phyloP scores from a whole-genome alignment of 495 filamentous ascomycete genomes.

The Hypoxylon intermedium region DNA sequence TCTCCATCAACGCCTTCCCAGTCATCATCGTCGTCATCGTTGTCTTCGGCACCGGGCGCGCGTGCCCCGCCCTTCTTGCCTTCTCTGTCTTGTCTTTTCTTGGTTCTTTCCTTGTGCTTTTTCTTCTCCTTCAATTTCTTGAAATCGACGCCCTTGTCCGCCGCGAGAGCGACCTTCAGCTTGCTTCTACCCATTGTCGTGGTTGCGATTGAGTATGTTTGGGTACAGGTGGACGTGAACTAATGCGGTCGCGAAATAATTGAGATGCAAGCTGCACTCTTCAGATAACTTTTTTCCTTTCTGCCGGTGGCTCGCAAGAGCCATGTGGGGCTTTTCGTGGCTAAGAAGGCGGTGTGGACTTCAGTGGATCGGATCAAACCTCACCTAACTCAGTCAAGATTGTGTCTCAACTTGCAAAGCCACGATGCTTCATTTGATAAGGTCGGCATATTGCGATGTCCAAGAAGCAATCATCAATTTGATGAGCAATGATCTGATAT shows the following conservation, averaged over 20 bases:
- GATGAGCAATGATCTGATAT: no score
- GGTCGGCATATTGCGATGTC: no score
- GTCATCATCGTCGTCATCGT: slow-evolving; percentile 48
- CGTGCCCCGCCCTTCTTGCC: slow-evolving; percentile 46
- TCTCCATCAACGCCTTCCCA: slow-evolving; percentile 56
- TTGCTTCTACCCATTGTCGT: slow-evolving; percentile 62
- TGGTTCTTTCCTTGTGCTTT: slow-evolving; percentile 58
- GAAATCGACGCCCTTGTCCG: slow-evolving; percentile 71
- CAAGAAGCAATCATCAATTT: no score
- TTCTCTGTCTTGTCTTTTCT: slow-evolving; percentile 57
- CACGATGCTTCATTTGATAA: no score
- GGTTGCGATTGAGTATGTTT: slow-evolving; percentile 20
- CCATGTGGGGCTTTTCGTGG: slow-evolving; percentile 21
- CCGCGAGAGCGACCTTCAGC: slow-evolving; percentile 68
- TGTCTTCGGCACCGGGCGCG: slow-evolving; percentile 45
- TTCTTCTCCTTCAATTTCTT: slow-evolving; percentile 67
- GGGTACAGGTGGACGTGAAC: slow-evolving; percentile 9
- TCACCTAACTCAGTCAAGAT: no score
- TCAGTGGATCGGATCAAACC: no score
- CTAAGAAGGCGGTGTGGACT: slow-evolving; percentile 27
- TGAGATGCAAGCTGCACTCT: slow-evolving; percentile 18
- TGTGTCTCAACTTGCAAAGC: no score
- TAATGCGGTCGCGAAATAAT: slow-evolving; percentile 8
- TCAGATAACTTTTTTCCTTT: slow-evolving; percentile 39
- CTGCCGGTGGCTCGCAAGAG: slow-evolving; percentile 22